Base-by-base conservation (phyloP, 2,329 filamentous ascomycete species). In the Monosporascus sp. region DNA sequence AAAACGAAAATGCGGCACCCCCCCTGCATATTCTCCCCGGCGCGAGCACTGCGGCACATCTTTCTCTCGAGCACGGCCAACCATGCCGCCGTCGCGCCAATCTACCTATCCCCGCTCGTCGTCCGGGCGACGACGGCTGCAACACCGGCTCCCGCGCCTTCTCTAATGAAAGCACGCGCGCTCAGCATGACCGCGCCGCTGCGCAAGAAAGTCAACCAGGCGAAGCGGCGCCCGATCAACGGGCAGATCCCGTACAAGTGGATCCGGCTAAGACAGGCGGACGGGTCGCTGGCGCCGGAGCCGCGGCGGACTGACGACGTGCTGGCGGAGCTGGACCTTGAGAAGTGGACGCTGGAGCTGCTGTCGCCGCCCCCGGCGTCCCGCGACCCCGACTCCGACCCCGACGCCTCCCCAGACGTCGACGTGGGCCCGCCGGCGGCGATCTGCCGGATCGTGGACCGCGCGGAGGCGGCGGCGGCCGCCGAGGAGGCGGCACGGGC, bases 371-470 rank as follows among this genome's bases (percentile, higher is more conserved):
- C 50, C 66, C 51, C 17, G 60, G 18, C 18, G 38, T 28, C 18
- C 20, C 17, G 18, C 11, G 40, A 50, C 7, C 53, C 49, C 49
- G 47, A 50, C 22, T 22, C 18, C 41, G 26, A 20, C 17, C 2
- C n/a, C 37, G 35, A 35, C 22, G 45, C 28, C 22, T 68, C 85
- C 15, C 58, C 67, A 24, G 72, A 71, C 38, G 6, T 58, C 60
- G 49, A 73, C 65, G 51, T 9, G 41, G 28, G 51, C 26, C 38
- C 9, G 8, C 31, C 41, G 15, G 55, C 55, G 15, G 84, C 89
- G 1, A 77, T 92, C 37, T 95, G 90, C 77, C 86, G 84, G 61
- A 75, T 96, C 46, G 67, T 89, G 31, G 78, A 84, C 67, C 85
- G 85, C 61, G 69, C 70, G 46, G 79, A 74, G 37, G 15, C 22